Conservation (phyloP, 225 moss, liverwort and hornwort genomes). For the Bryum argenteum region DNA sequence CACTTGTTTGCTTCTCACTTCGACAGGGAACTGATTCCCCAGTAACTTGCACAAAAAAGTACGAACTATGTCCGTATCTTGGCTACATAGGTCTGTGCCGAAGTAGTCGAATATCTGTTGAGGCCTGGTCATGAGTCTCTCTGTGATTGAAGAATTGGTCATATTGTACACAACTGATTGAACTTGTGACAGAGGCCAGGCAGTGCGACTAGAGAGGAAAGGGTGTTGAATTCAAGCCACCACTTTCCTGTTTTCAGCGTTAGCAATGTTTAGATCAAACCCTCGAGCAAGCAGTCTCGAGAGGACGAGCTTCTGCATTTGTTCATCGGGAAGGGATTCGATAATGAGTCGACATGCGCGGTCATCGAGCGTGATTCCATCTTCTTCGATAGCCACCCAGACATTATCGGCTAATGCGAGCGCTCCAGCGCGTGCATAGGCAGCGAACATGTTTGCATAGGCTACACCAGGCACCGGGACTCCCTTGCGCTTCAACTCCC, state of each 20-base stretch:
- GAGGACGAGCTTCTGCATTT: conserved; percentile 29
- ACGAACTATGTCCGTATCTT: no score
- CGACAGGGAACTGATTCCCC: no score
- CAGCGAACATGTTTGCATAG: conserved; percentile 48
- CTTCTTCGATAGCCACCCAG: conserved; percentile 41
- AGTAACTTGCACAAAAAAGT: no score
- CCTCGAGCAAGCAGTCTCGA: conserved; percentile 39
- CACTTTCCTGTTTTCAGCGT: conserved; percentile 7
- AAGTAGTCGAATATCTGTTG: no score
- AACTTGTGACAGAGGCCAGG: not conserved
- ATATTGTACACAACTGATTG: not conserved
- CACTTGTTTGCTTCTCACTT: no score
- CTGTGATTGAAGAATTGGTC: not conserved
- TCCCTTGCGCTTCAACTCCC: conserved; percentile 40
- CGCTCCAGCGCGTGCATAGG: conserved; percentile 50
- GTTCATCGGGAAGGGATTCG: conserved; percentile 37
- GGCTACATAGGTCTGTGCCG: no score
- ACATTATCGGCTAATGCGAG: conserved; percentile 32
- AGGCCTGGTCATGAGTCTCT: no score
- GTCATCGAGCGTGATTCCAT: conserved; percentile 31
- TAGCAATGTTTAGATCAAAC: conserved; percentile 30
- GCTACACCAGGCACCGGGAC: conserved; percentile 31
- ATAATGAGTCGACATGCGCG: conserved; percentile 31
- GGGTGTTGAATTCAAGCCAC: conserved; percentile 27
- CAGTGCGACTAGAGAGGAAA: not conserved